Percentiles rank a stretch among this genome's conserved stretches.
These are phyloP conservation scores for Lepidium africanum DNA, from an alignment of 345 rosid species.

Conservation along the genomic window DNA sequence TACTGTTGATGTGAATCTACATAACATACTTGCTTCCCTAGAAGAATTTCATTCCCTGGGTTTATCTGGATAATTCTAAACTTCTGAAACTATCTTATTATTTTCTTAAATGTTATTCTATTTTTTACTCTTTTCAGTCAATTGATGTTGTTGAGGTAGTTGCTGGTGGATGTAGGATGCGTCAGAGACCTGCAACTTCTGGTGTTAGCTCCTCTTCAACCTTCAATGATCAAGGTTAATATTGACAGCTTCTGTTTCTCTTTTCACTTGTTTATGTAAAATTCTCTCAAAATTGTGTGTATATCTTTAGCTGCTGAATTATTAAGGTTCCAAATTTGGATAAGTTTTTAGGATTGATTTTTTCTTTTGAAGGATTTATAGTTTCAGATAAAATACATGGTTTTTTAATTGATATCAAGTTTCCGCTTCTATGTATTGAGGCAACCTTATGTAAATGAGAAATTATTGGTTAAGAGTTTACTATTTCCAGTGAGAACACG, in stretches of 20 bases:
- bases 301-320: background rate
- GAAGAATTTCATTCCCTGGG: background rate
- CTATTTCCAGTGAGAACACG: too few species aligned
- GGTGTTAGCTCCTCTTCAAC: slow-evolving; percentile 72
- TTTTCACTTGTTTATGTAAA: background rate
- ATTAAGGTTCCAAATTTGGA: background rate
- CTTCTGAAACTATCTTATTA: background rate
- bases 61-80: background rate
- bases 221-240: slow-evolving; percentile 53
- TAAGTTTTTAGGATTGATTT: background rate
- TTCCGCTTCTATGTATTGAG: background rate
- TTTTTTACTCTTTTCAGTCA: background rate
- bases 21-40: background rate
- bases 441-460: background rate
- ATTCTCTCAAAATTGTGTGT: background rate
- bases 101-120: background rate
- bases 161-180: slow-evolving; percentile 69
- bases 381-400: too few species aligned
- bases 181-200: slow-evolving; percentile 71
- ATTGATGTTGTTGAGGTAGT: background rate
- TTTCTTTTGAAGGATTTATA: background rate
- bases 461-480: background rate
- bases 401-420: background rate
- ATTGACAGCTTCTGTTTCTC: background rate
- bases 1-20: too few species aligned